Conservation (phyloP, 441 rosid genomes). For the Brassica hybrid region DNA sequence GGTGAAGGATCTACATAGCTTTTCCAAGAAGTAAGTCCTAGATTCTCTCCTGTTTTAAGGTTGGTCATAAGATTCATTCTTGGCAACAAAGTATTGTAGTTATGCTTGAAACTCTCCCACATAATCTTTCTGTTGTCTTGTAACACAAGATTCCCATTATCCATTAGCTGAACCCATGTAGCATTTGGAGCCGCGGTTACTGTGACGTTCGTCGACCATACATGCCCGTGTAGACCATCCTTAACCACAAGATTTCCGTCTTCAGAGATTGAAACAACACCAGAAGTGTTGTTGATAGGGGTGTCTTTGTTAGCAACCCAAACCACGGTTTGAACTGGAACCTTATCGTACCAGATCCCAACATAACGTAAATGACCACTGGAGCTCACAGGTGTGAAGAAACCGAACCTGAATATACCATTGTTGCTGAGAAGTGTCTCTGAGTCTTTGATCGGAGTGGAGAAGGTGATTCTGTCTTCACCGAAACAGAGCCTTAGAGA, state of each 20-base stretch:
- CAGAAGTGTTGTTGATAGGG: background rate
- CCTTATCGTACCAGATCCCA: background rate
- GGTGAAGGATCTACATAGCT: slow-evolving; percentile 52
- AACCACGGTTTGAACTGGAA: slow-evolving; percentile 2
- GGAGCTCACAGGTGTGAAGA: background rate
- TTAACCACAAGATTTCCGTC: background rate
- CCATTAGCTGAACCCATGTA: slow-evolving; percentile 43
- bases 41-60: slow-evolving; percentile 32
- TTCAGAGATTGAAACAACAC: background rate
- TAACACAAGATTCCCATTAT: slow-evolving; percentile 53
- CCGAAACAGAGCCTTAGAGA: background rate
- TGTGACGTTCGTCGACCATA: background rate
- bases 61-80: slow-evolving; percentile 41
- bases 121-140: slow-evolving; percentile 14
- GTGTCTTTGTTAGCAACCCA: background rate
- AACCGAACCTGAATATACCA: slow-evolving; percentile 5
- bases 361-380: background rate
- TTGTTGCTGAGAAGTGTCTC: background rate
- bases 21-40: slow-evolving; percentile 53
- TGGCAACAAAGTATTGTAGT: slow-evolving; percentile 39
- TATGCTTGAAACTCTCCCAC: slow-evolving; percentile 62
- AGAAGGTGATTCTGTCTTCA: background rate
- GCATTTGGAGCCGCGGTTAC: slow-evolving; percentile 18
- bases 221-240: background rate
- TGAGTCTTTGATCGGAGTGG: background rate